Evolutionary conservation across 2,329 filamentous ascomycete species (phyloP).

Genomic region (Talaromyces sp.): DNA sequence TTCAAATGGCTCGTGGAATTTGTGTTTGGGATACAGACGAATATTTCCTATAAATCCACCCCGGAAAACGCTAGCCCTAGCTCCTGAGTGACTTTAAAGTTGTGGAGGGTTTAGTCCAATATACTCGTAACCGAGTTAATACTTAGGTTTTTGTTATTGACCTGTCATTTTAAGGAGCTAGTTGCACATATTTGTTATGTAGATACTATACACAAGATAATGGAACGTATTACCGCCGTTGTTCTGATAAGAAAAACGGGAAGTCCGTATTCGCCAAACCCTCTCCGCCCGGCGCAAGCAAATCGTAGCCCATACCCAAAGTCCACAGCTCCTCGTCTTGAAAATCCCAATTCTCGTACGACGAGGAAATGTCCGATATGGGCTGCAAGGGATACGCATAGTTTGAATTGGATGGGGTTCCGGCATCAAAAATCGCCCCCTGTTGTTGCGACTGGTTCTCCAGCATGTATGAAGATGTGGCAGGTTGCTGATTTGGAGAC

Average conservation of each 20-base stretch:
- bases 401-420: not conserved
- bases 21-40: no score
- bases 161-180: no score
- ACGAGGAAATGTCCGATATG: not conserved
- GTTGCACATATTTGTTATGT: no score
- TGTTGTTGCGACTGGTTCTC: not conserved
- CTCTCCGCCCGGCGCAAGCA: not conserved
- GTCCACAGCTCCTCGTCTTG: slow-evolving; percentile 7
- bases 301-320: slow-evolving; percentile 2
- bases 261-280: not conserved
- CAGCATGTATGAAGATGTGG: not conserved
- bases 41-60: no score
- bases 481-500: not conserved
- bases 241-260: not conserved
- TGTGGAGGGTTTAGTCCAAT: no score
- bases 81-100: no score
- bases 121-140: no score
- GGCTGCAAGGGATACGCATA: not conserved
- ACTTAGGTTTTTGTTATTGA: no score
- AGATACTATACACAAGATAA: no score
- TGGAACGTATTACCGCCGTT: no score
- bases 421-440: not conserved
- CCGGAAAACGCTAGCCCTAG: no score
- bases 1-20: no score
- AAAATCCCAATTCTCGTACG: slow-evolving; percentile 6